Evolutionary conservation across 257 asterid genomes (phyloP).

Genomic region (Solanum bulbocastanum): DNA sequence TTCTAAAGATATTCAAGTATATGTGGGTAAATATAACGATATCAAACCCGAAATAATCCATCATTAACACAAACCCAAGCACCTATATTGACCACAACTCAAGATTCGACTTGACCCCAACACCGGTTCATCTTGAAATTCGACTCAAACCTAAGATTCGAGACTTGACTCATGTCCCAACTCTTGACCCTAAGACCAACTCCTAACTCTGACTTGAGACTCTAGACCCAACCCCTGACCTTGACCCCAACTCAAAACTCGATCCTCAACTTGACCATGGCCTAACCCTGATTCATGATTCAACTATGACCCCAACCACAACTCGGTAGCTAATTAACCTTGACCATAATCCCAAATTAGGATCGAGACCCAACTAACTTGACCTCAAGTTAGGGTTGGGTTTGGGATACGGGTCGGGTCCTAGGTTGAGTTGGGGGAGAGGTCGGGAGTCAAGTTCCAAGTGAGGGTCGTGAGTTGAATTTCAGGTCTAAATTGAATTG

Average conservation of each 20-base stretch:
- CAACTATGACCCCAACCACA: neutral
- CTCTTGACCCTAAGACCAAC: neutral
- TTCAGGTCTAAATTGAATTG: too few relatives aligned
- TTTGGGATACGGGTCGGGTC: too few relatives aligned
- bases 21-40: neutral
- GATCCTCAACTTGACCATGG: neutral
- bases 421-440: too few relatives aligned
- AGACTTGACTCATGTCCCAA: neutral
- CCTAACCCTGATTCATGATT: neutral
- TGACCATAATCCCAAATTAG: neutral
- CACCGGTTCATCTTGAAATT: neutral
- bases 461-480: too few relatives aligned
- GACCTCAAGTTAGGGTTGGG: too few relatives aligned
- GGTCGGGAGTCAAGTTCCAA: too few relatives aligned
- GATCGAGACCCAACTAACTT: neutral
- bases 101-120: neutral
- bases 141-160: neutral
- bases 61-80: neutral
- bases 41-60: too few relatives aligned
- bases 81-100: neutral
- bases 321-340: neutral
- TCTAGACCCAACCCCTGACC: neutral
- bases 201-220: neutral
- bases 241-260: neutral
- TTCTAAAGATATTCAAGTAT: too few relatives aligned